Evolutionary conservation across 1,139 yeast genomes (phyloP), one percentile per base, ranked within the genome.

Genomic region (Lipomyces yarrowii): DNA sequence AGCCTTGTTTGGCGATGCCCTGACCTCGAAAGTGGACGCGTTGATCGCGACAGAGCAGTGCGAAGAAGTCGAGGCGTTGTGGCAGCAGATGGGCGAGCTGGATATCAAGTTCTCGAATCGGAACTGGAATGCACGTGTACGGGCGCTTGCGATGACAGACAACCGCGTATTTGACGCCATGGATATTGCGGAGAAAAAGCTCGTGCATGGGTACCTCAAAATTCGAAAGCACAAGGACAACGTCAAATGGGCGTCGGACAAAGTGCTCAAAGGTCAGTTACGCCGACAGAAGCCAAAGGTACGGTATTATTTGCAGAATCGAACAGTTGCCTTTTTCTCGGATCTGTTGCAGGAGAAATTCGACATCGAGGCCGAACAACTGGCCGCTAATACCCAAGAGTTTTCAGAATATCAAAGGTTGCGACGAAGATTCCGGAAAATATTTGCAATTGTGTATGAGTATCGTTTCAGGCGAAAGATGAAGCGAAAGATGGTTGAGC

Each of bases 121-220:
- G n/a, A 60, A 57, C 53, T 60, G 62, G 62, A 60, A 60, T 52
- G 37, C 55, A 35, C 54, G 60, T 13, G 55, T 57, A 18, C 54
- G 35, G 8, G 60, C 60, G 39, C 55, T 57, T 35, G 60, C 55
- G 55, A 39, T 18, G 15, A 21, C 26, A 11, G 35, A 55, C 46
- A 33, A 1, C 8, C 8, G 35, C 11, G 30, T 55, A 4, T 32
- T 55, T 10, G 57, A 55, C 15, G 57, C 57, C 46, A 32, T 55
- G 46, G 35, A 30, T 8, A 55, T 55, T 18, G 46, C 57, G 15
- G 23, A 11, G 15, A 32, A 21, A 30, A 55, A 13, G 23, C 57
- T 55, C 15, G 35, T 26, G 57, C n/a, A 55, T 13, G 57, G 57
- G 26, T 55, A 55, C 46, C 57, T 30, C 55, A 26, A 52, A 18